Percentiles rank a stretch among this genome's conserved stretches.
These are phyloP conservation scores for Talaromyces ruber DNA, from an alignment of 495 filamentous ascomycete species.

Conservation along the genomic window DNA sequence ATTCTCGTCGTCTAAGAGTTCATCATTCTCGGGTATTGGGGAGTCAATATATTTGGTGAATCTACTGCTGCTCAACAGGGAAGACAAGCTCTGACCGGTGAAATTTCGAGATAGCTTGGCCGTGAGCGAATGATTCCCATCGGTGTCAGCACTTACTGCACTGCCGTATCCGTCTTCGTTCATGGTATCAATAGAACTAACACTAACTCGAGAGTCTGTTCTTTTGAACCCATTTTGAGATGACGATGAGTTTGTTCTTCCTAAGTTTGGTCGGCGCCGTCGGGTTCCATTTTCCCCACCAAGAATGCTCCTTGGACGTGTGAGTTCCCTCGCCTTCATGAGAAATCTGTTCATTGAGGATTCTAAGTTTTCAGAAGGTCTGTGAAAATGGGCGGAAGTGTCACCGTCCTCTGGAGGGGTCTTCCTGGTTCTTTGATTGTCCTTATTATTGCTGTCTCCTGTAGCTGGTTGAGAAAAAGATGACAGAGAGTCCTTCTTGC, in stretches of 20 bases:
- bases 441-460: constrained; percentile 6
- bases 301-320: constrained; percentile 16
- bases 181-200: constrained; percentile 47
- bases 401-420: constrained; percentile 10
- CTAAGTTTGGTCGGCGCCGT: constrained; percentile 36
- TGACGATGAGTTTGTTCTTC: constrained; percentile 36
- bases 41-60: constrained; percentile 23
- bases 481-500: background rate
- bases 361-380: constrained; percentile 24
- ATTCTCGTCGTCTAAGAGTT: constrained; percentile 25
- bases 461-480: constrained; percentile 20
- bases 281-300: constrained; percentile 9
- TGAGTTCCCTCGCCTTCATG: constrained; percentile 33
- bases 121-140: constrained; percentile 16
- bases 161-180: constrained; percentile 45
- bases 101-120: constrained; percentile 10
- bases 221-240: constrained; percentile 12
- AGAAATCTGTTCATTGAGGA: constrained; percentile 30
- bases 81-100: constrained; percentile 22
- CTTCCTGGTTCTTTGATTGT: background rate
- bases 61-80: constrained; percentile 23
- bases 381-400: constrained; percentile 10
- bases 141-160: constrained; percentile 26
- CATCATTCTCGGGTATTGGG: constrained; percentile 11
- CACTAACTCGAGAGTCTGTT: constrained; percentile 37